Evolutionary conservation across 1,284 basidiomycete species (phyloP).

Genomic region (Lignosus rhinocerotis): DNA sequence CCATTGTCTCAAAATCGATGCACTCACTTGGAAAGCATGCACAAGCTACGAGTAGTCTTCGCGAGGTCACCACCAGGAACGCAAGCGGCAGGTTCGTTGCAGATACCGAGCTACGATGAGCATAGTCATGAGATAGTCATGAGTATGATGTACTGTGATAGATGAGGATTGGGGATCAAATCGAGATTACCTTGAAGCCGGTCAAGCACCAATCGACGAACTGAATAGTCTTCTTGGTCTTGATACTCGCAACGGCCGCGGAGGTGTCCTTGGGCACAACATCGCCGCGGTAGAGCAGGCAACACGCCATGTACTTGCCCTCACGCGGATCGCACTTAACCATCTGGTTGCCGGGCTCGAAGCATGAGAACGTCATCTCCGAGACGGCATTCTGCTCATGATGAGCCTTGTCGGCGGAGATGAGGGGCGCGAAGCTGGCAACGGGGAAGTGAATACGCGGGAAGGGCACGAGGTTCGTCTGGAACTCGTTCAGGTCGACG

Average conservation of each 20-base stretch:
- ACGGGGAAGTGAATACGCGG: conserved; percentile 99
- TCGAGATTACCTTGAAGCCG: conserved; percentile 77
- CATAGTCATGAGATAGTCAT: conserved; percentile 7
- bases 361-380: conserved; percentile 99
- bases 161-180: too few relatives aligned
- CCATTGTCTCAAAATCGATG: background rate
- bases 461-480: conserved; percentile 98
- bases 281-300: conserved; percentile 91
- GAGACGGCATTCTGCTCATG: conserved; percentile 98
- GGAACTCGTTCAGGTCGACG: conserved; percentile 98
- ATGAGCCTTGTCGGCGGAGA: conserved; percentile 84
- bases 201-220: conserved; percentile 99
- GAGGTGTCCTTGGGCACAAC: conserved; percentile 98
- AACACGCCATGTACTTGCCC: conserved; percentile 98
- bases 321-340: conserved; percentile 93
- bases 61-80: conserved; percentile 96
- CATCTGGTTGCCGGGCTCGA: conserved; percentile 98
- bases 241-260: conserved; percentile 91
- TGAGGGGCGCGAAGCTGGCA: conserved; percentile 93
- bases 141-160: conserved; percentile 44
- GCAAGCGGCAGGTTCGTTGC: conserved; percentile 90
- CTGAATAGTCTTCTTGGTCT: conserved; percentile 96
- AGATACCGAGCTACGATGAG: conserved; percentile 79
- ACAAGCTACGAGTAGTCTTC: conserved; percentile 90
- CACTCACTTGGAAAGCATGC: conserved; percentile 88